A percentile compares a stretch with the other conserved stretches of the same genome.
Conservation (phyloP, 768 basidiomycete species). For the Suillus weaverae region DNA sequence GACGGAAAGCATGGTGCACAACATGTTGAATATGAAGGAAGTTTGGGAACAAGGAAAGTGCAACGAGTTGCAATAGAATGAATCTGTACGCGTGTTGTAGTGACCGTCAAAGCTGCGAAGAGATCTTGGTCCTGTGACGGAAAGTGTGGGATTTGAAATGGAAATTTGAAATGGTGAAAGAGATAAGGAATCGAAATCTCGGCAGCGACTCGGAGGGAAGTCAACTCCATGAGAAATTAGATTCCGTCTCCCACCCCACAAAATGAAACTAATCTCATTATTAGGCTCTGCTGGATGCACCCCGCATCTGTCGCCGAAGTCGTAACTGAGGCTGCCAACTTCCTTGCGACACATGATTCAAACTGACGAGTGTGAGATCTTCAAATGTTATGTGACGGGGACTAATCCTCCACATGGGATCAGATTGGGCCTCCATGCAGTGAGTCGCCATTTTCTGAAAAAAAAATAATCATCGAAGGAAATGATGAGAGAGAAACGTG, state of each 20-base stretch:
- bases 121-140: neutral
- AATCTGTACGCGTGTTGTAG: neutral
- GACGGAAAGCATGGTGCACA: neutral
- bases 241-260: neutral
- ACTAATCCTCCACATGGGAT: conserved; percentile 59
- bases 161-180: neutral
- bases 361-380: conserved; percentile 68
- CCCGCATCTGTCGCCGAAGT: conserved; percentile 27
- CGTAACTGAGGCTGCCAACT: conserved; percentile 76
- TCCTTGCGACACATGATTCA: conserved; percentile 77
- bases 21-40: neutral
- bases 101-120: neutral
- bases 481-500: conserved; percentile 13
- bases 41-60: neutral
- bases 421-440: conserved; percentile 56
- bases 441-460: conserved; percentile 49
- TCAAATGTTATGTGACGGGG: conserved; percentile 53
- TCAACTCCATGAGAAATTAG: neutral
- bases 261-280: neutral
- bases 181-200: neutral
- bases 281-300: neutral
- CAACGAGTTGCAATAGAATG: neutral
- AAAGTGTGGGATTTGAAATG: neutral
- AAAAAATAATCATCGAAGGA: neutral
- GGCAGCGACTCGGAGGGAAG: neutral